Evolutionary conservation across 2,329 filamentous ascomycete genomes (phyloP), one percentile per base, ranked within the genome.

Genomic region (Calonectria hawksworthii): DNA sequence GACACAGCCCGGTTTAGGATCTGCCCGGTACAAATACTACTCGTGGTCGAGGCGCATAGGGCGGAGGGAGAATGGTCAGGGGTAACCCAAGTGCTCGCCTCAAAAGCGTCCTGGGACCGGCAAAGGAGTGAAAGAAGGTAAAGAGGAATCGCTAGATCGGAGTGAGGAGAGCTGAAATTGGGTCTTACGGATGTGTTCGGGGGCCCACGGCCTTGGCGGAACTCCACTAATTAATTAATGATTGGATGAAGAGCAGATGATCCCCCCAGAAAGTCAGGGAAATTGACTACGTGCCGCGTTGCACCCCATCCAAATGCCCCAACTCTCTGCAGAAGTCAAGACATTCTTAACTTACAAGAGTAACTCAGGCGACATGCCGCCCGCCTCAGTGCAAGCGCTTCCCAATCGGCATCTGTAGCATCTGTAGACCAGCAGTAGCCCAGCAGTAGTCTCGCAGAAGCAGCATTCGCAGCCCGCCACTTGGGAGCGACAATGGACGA

Each of bases 81-180:
- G 61, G 41, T n/a, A 50, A 18, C 41, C 28, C 61, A 28, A 65
- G 52, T 66, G 34, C 30, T 16, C 51, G 47, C 36, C n/a, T 41
- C 51, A 59, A 54, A 28, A 28, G 21, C 5, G 59, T 26, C 28
- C 14, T 30, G 52, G 59, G 69, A 69, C 64, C 30, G 56, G 67
- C 32, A 41, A n/a, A 66, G 56, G 50, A 54, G 61, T 54, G 70
- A 41, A 65, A 28, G 44, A 41, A 65, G 51, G 36, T 28, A 73
- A 28, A 44, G 41, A 34, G 38, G 47, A 59, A 36, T 56, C 47
- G 50, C 47, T 68, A 65, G 69, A 73, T 59, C 36, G 59, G 50
- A 41, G 36, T 18, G 64, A 64, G 32, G 70, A 59, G 44, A 70
- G 59, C 70, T 70, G 73, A 73, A 70, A 75, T 73, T 69, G 65